A percentile compares a stretch with the other conserved stretches of the same genome.
phyloP scores from a whole-genome alignment of 768 basidiomycete species.

The Lactarius hatsudake region DNA sequence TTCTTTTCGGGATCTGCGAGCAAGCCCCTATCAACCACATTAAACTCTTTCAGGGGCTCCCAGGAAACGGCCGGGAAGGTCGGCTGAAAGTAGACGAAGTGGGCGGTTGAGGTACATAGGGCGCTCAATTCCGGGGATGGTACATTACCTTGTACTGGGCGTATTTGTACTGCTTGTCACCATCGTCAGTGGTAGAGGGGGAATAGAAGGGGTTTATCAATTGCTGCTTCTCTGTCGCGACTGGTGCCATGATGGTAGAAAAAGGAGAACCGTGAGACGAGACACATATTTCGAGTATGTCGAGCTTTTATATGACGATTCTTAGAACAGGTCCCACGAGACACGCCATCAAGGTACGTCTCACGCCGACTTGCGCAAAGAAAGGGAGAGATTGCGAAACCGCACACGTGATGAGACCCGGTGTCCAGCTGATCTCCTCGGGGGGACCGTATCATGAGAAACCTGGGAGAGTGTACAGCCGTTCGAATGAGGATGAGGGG shows the following conservation, averaged over 20 bases:
- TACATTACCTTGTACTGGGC: slow-evolving; percentile 55
- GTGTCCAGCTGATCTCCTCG: not conserved
- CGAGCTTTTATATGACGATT: not conserved
- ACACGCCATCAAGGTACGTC: slow-evolving; percentile 1
- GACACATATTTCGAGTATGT: not conserved
- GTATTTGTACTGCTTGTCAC: slow-evolving; percentile 50
- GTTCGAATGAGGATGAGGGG: too few species aligned
- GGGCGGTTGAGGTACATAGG: not conserved
- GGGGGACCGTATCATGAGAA: not conserved
- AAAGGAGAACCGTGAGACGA: not conserved
- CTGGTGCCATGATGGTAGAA: slow-evolving; percentile 18
- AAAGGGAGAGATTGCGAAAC: slow-evolving; percentile 33
- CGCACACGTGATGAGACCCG: slow-evolving; percentile 30
- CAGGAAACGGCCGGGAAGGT: slow-evolving; percentile 60
- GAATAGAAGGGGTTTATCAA: slow-evolving; percentile 68
- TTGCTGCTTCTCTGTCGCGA: not conserved
- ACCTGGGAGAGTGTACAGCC: not conserved
- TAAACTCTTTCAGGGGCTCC: slow-evolving; percentile 56
- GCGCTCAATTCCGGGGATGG: not conserved
- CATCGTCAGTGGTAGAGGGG: slow-evolving; percentile 51
- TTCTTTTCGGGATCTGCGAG: slow-evolving; percentile 69
- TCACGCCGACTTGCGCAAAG: slow-evolving; percentile 28
- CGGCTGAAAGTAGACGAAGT: slow-evolving; percentile 42
- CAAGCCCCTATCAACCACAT: slow-evolving; percentile 66
- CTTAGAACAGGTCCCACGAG: not conserved